phyloP scores from a whole-genome alignment of 2,329 filamentous ascomycete species.

The Xylariaceae sp. region DNA sequence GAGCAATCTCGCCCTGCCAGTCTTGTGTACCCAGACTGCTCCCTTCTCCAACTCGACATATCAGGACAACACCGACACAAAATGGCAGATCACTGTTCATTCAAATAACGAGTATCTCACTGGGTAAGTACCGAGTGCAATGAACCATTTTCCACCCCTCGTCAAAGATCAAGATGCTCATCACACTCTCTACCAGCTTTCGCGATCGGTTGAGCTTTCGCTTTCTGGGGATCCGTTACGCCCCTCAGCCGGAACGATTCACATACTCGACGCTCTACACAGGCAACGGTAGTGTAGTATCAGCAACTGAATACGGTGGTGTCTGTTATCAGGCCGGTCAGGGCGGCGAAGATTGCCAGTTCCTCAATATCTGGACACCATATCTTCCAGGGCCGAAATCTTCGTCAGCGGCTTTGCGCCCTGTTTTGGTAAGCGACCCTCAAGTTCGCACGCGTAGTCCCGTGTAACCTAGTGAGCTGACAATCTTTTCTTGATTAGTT shows the following conservation, averaged over 20 bases:
- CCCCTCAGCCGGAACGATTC: slow-evolving; percentile 41
- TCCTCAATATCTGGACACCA: slow-evolving; percentile 43
- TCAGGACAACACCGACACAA: slow-evolving; percentile 31
- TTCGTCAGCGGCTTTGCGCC: slow-evolving; percentile 27
- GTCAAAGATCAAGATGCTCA: background rate
- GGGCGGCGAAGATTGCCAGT: slow-evolving; percentile 44
- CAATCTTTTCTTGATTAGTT: slow-evolving; percentile 10
- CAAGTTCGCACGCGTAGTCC: no score
- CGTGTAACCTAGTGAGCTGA: no score
- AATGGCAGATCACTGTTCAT: slow-evolving; percentile 36
- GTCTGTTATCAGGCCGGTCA: slow-evolving; percentile 36
- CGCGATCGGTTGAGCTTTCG: slow-evolving; percentile 37
- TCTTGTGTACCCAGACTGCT: slow-evolving; percentile 42
- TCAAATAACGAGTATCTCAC: slow-evolving; percentile 38
- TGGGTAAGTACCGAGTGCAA: slow-evolving; percentile 32
- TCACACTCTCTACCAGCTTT: slow-evolving; percentile 16
- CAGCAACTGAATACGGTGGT: slow-evolving; percentile 36
- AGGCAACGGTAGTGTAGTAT: slow-evolving; percentile 29
- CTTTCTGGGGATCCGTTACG: slow-evolving; percentile 48
- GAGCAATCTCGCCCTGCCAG: slow-evolving; percentile 26
- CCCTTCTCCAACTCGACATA: slow-evolving; percentile 35
- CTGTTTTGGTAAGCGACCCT: slow-evolving; percentile 33
- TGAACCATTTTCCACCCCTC: background rate
- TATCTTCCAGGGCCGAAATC: slow-evolving; percentile 33
- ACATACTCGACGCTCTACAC: slow-evolving; percentile 39